These are phyloP conservation scores for Aspergillus sclerotioniger DNA, from an alignment of 495 filamentous ascomycete species.

Conservation along the genomic window DNA sequence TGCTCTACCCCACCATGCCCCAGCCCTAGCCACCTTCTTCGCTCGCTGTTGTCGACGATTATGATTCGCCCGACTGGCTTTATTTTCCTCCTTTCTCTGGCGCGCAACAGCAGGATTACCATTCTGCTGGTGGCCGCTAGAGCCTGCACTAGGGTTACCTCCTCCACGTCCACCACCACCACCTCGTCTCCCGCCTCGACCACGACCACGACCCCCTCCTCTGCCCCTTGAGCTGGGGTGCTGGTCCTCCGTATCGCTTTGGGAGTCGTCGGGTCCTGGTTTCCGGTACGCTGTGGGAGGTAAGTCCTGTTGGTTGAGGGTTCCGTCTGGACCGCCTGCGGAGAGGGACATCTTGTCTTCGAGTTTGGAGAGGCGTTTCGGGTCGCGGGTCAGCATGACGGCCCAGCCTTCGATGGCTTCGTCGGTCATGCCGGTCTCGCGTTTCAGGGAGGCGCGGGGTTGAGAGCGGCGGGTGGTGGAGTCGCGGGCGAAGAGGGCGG, in stretches of 20 bases:
- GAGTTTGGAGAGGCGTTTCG: slow-evolving; percentile 60
- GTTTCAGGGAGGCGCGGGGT: slow-evolving; percentile 60
- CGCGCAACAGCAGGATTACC: slow-evolving; percentile 59
- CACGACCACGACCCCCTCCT: slow-evolving; percentile 35
- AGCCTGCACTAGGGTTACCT: slow-evolving; percentile 53
- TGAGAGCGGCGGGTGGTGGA: slow-evolving; percentile 62
- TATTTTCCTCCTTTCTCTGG: slow-evolving; percentile 75
- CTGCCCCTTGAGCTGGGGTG: slow-evolving; percentile 20
- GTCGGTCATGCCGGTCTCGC: slow-evolving; percentile 84
- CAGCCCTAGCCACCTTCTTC: slow-evolving; percentile 71
- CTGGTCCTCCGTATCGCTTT: background rate
- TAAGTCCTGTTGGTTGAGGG: slow-evolving; percentile 55
- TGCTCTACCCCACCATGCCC: slow-evolving; percentile 27
- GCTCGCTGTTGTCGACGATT: slow-evolving; percentile 72
- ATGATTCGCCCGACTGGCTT: slow-evolving; percentile 73
- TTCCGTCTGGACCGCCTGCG: slow-evolving; percentile 45
- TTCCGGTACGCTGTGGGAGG: slow-evolving; percentile 57
- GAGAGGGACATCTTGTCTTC: slow-evolving; percentile 61
- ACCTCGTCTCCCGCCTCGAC: slow-evolving; percentile 47
- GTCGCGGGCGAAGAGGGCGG: slow-evolving; percentile 67
- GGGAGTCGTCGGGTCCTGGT: slow-evolving; percentile 32
- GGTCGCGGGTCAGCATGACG: slow-evolving; percentile 74
- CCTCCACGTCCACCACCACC: slow-evolving; percentile 52
- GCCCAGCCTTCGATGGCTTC: slow-evolving; percentile 95
- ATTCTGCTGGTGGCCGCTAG: slow-evolving; percentile 32